A percentile compares a stretch with the other conserved stretches of the same genome.
These are phyloP conservation scores for Primulina eburnea DNA, from an alignment of 257 asterid genomes.

Conservation along the genomic window DNA sequence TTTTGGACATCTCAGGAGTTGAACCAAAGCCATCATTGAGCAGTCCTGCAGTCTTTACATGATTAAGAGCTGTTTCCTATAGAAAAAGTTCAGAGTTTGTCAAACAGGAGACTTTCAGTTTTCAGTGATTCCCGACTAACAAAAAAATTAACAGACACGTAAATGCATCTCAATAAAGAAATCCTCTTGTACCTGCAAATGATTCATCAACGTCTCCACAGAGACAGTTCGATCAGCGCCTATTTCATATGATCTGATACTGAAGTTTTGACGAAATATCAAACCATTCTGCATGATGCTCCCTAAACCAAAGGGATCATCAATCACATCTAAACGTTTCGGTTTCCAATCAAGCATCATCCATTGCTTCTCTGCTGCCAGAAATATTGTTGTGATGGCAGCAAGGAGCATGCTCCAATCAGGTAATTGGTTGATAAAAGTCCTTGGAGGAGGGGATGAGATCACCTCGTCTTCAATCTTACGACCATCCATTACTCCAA, in stretches of 20 bases:
- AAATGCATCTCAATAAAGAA: slow-evolving; percentile 8
- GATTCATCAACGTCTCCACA: slow-evolving; percentile 92
- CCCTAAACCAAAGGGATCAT: slow-evolving; percentile 85
- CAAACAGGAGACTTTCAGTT: slow-evolving; percentile 16
- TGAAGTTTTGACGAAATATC: slow-evolving; percentile 85
- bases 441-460: slow-evolving; percentile 76
- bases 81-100: slow-evolving; percentile 28
- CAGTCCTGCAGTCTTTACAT: slow-evolving; percentile 77
- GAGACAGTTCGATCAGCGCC: slow-evolving; percentile 99
- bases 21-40: slow-evolving; percentile 96
- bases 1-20: slow-evolving; percentile 92
- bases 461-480: slow-evolving; percentile 57
- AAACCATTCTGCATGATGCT: slow-evolving; percentile 82
- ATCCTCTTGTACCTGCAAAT: slow-evolving; percentile 64
- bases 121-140: not conserved
- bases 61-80: slow-evolving; percentile 98
- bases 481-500: slow-evolving; percentile 67
- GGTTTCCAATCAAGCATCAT: slow-evolving; percentile 99
- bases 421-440: slow-evolving; percentile 86
- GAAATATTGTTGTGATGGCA: slow-evolving; percentile 83
- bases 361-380: slow-evolving; percentile 99
- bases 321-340: slow-evolving; percentile 73
- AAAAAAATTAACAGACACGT: slow-evolving; percentile 5
- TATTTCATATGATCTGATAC: slow-evolving; percentile 93
- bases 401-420: slow-evolving; percentile 99